Evolutionary conservation across 176 grass and related monocot genomes (phyloP).

Genomic region (Oryza punctata): DNA sequence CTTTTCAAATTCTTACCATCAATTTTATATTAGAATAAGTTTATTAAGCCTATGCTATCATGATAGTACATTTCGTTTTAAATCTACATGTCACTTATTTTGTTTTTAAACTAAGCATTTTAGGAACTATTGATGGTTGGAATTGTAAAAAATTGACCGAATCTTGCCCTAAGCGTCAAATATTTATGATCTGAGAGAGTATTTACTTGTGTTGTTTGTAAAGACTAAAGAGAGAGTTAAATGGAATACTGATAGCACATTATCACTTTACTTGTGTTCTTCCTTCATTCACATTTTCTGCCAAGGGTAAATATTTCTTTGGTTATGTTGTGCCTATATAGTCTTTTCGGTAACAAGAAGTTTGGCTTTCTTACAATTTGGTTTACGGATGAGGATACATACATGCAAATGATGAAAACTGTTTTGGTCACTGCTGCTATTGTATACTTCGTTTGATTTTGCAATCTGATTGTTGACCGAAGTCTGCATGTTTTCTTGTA

Average conservation of each 20-base stretch:
- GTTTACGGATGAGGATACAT: conserved; percentile 2
- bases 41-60: no score
- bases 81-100: no score
- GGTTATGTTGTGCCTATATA: conserved; percentile 5
- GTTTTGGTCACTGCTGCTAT: not conserved
- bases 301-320: not conserved
- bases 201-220: not conserved
- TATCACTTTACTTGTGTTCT: conserved; percentile 9
- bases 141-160: no score
- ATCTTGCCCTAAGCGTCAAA: no score
- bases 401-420: not conserved
- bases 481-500: conserved; percentile 35
- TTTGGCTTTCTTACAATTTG: conserved; percentile 16
- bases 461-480: conserved; percentile 31
- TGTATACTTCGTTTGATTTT: conserved; percentile 24
- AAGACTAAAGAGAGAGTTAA: not conserved
- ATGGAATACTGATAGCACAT: conserved; percentile 20
- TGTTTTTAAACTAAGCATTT: no score
- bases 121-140: no score
- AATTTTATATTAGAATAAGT: no score
- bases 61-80: no score
- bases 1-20: no score
- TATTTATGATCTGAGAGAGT: no score
- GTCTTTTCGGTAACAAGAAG: conserved; percentile 8
- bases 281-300: not conserved